A percentile compares a stretch with the other conserved stretches of the same genome.
Conservation (phyloP, 2,329 filamentous ascomycete genomes). For the Plenodomus tracheiphilus region DNA sequence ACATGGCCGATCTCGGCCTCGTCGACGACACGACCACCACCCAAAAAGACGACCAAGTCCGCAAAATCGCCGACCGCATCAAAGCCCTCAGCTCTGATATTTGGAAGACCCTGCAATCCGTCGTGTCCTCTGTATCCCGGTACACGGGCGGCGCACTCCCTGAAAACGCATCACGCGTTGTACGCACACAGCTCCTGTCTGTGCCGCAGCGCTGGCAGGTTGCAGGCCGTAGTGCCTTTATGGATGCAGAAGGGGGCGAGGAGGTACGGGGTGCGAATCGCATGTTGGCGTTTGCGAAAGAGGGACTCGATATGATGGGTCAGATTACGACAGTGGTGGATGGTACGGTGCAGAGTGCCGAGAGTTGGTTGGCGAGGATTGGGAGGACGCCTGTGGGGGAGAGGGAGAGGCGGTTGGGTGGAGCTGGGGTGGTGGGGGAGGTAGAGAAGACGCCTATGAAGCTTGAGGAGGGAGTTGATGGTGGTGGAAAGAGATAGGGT, state of each 20-base stretch:
- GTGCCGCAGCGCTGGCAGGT: slow-evolving; percentile 81
- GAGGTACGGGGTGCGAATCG: slow-evolving; percentile 67
- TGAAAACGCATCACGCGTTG: slow-evolving; percentile 81
- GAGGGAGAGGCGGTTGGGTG: neutral
- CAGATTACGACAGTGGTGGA: slow-evolving; percentile 88
- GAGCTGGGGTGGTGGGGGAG: too few species aligned
- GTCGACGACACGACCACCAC: too few species aligned
- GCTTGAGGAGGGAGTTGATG: slow-evolving; percentile 7
- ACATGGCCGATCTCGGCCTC: slow-evolving; percentile 19
- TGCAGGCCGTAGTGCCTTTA: slow-evolving; percentile 58
- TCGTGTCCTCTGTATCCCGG: slow-evolving; percentile 82
- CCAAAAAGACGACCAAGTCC: slow-evolving; percentile 47
- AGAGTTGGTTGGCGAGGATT: slow-evolving; percentile 84
- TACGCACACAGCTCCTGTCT: slow-evolving; percentile 80
- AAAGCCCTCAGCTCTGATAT: slow-evolving; percentile 61
- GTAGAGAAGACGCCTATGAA: slow-evolving; percentile 20
- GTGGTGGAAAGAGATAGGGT: too few species aligned
- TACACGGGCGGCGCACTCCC: slow-evolving; percentile 91
- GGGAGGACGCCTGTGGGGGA: slow-evolving; percentile 47
- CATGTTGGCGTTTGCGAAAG: slow-evolving; percentile 82
- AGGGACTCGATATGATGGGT: slow-evolving; percentile 91
- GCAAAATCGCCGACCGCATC: slow-evolving; percentile 75
- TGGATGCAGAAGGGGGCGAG: slow-evolving; percentile 24
- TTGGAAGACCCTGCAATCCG: slow-evolving; percentile 66
- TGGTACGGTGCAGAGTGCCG: slow-evolving; percentile 85